These are phyloP conservation scores for Penicillium daleae DNA, from an alignment of 495 filamentous ascomycete species.

Conservation along the genomic window DNA sequence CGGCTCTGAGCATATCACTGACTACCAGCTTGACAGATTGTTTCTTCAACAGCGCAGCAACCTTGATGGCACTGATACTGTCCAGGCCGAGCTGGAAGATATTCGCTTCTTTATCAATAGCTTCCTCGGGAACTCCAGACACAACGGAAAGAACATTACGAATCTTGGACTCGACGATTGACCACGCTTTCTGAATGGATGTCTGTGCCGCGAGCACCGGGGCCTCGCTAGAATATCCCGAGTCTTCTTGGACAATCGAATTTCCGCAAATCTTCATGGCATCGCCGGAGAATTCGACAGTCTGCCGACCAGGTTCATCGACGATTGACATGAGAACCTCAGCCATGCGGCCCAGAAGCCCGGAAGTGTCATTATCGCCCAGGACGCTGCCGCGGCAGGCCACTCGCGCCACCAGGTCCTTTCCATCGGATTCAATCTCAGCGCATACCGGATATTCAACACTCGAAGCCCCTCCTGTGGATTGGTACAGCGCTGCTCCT, in stretches of 20 bases:
- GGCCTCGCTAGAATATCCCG: background rate
- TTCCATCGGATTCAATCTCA: constrained; percentile 68
- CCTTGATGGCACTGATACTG: constrained; percentile 80
- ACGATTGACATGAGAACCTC: constrained; percentile 57
- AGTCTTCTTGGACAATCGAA: constrained; percentile 29
- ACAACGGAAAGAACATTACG: constrained; percentile 65
- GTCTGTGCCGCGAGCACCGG: background rate
- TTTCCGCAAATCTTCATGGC: constrained; percentile 59
- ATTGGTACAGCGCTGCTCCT: constrained; percentile 48
- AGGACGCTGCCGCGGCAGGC: constrained; percentile 65
- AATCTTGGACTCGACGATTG: constrained; percentile 52
- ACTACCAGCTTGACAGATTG: constrained; percentile 35
- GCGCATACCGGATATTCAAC: constrained; percentile 81
- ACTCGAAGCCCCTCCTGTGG: constrained; percentile 60
- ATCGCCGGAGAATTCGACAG: constrained; percentile 52
- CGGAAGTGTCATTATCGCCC: constrained; percentile 40
- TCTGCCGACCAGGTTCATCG: constrained; percentile 43
- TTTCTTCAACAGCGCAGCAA: constrained; percentile 39
- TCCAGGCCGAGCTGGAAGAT: constrained; percentile 89
- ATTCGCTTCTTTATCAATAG: constrained; percentile 64
- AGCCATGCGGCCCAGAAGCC: constrained; percentile 59
- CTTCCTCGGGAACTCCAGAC: constrained; percentile 59
- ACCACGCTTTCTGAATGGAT: constrained; percentile 20
- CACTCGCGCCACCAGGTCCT: constrained; percentile 64
- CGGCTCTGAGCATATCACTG: constrained; percentile 41